Base-by-base conservation (phyloP, 768 basidiomycete species). In the Lyophyllum decastes region DNA sequence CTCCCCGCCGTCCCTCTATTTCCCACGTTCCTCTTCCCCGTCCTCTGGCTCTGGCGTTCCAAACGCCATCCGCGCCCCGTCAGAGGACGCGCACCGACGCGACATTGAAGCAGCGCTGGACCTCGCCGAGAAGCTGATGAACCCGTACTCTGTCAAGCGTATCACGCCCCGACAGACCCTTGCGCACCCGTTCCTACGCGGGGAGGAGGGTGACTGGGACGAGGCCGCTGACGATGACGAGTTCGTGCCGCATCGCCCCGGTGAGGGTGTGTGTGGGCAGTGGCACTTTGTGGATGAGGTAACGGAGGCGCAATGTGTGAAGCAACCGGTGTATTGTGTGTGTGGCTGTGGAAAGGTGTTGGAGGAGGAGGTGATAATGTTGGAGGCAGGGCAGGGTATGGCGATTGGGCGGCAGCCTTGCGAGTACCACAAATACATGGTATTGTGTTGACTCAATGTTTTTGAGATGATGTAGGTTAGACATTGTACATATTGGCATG, bases 151-250 rank as follows among this genome's bases (percentile, higher is more conserved):
- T 7, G 87, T 85, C 21, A 85, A 82, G 52, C 84, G 95, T 21
- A 81, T 87, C 54, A 94, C 92, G 3, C 92, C 95, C 2, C 79
- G 80, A 17, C 77, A 82, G 7, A 92, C 89, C 17, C 78, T 98
- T 46, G 82, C 82, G 57, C 95, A 98, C 66, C 80, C 84, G 0
- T 98, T 97, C 72, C 78, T 98, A 35, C 60, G 60, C 2, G 60
- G 57, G 34, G 61, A 59, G 46, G 81, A 82, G 27, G 70, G 72
- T 0, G 68, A 66, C 46, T 68, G 67, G 51, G 58, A 70, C 60
- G 63, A 68, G 38, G 62, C 64, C 22, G 79, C 75, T 19, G 80
- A 78, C 30, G 88, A 92, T 52, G 88, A 90, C 56, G 84, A 82
- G 55, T 81, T 81, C 61, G 83, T 86, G 54, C 91, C 92, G 7